Evolutionary conservation across 208 protist species (phyloP), one percentile per base, ranked within the genome.

Genomic region (Leishmania amazonensis): DNA sequence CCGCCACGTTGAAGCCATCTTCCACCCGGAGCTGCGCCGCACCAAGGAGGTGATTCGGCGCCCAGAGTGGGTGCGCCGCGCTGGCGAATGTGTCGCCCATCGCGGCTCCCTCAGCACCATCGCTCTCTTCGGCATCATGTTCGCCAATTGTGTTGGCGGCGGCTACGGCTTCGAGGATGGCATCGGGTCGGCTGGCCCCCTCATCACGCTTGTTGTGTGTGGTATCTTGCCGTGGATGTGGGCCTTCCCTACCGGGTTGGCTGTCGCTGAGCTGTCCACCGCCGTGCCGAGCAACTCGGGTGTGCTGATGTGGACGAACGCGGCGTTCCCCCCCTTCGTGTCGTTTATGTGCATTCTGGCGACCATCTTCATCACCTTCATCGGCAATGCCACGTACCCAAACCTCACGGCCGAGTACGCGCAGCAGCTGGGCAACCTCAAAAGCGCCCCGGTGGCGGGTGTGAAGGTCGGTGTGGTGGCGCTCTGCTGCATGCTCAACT

Each of bases 81-180:
- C 89, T 31, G 93, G 93, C 24, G 93, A 96, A 81, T 91, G 82
- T 24, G 91, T 95, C 42, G 90, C 91, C 64, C 93, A 93, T 75
- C 90, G 93, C 60, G 90, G 91, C 75, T 94, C 90, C 21, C 90
- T 96, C 76, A 90, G 87, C 74, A 75, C 86, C 40, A 38, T 93
- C 1, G 86, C 89, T 6, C 86, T 96, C 28, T 94, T 95, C 65
- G 93, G 91, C 13, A 85, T 96, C n/a, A 80, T 96, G 77, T 96
- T 95, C 73, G 83, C 91, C 49, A 93, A 92, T 83, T 96, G 93
- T 75, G 85, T 95, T 24, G 93, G 91, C 51, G 91, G 93, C 49
- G 93, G 93, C 51, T 96, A 96, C 85, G 93, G 93, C 75, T 96
- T 96, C 79, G 93, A 96, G 81, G 91, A 95, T 76, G 91, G 90